phyloP scores from a whole-genome alignment of 2,329 filamentous ascomycete genomes.

The Epichloe brachyelytri region DNA sequence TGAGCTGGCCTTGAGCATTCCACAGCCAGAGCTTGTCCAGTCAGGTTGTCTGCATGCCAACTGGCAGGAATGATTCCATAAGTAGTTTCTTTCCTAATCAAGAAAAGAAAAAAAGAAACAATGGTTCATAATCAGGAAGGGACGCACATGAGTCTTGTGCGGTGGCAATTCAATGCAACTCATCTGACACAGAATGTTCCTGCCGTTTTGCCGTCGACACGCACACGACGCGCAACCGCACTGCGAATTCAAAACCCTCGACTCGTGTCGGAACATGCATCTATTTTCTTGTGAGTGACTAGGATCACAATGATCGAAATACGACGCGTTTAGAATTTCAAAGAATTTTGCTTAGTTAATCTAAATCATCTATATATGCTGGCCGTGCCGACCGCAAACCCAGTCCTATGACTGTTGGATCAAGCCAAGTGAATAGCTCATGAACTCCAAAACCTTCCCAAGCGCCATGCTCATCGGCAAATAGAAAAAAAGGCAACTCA shows the following conservation, averaged over 20 bases:
- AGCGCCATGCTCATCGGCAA: conserved; percentile 12
- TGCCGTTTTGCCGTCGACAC: too few relatives aligned
- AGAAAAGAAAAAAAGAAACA: not conserved
- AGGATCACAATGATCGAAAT: too few relatives aligned
- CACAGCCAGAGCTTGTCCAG: not conserved
- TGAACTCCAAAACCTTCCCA: conserved; percentile 9
- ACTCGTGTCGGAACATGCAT: too few relatives aligned
- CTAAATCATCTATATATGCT: conserved; percentile 6
- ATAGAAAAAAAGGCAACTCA: not conserved
- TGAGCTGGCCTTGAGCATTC: not conserved
- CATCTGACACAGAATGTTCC: too few relatives aligned
- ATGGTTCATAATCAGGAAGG: too few relatives aligned
- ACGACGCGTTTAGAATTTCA: not conserved
- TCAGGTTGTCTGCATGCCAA: too few relatives aligned
- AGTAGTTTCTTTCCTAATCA: too few relatives aligned
- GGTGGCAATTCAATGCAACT: too few relatives aligned
- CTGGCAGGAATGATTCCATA: too few relatives aligned
- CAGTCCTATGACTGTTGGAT: not conserved
- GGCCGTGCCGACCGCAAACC: not conserved
- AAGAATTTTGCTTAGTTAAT: not conserved
- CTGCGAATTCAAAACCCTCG: too few relatives aligned
- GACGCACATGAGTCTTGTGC: too few relatives aligned
- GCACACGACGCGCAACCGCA: too few relatives aligned
- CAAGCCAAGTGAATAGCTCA: not conserved
- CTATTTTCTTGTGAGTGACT: not conserved